These are phyloP conservation scores for Backusella macrospora DNA, from an alignment of 192 early-diverging fungal species.

Conservation along the genomic window DNA sequence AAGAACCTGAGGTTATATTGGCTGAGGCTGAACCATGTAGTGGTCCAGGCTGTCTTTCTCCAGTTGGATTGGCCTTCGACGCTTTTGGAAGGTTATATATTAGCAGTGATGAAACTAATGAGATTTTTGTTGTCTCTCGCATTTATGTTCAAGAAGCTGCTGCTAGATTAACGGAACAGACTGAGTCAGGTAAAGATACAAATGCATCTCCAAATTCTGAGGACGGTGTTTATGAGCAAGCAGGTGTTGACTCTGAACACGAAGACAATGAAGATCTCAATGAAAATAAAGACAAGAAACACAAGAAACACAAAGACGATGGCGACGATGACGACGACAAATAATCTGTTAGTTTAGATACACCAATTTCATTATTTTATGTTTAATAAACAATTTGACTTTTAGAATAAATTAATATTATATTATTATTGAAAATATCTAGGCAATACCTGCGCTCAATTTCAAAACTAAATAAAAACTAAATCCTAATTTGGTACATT, in stretches of 20 bases:
- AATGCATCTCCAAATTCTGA: conserved; percentile 20
- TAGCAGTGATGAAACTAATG: conserved; percentile 32
- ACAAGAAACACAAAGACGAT: background rate
- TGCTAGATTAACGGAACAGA: conserved; percentile 26
- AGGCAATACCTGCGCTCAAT: too few relatives aligned
- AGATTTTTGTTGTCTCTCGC: conserved; percentile 33
- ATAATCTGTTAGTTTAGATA: background rate
- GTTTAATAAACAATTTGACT: background rate
- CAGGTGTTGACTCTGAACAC: background rate
- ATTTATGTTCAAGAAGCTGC: conserved; percentile 28
- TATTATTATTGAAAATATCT: too few relatives aligned
- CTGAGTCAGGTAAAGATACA: conserved; percentile 2
- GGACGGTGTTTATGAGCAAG: conserved; percentile 9
- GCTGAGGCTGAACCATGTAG: conserved; percentile 20
- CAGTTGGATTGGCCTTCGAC: conserved; percentile 29
- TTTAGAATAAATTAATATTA: too few relatives aligned
- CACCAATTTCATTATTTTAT: background rate
- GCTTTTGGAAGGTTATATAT: conserved; percentile 28
- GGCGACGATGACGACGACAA: background rate
- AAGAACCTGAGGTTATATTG: conserved; percentile 27
- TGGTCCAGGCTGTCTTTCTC: conserved; percentile 22
- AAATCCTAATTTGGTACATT: too few relatives aligned
- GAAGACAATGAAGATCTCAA: background rate
- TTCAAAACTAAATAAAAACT: too few relatives aligned
- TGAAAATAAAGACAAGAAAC: background rate